Conservation (phyloP, 2,329 filamentous ascomycete genomes). For the Fusarium tricinctum region DNA sequence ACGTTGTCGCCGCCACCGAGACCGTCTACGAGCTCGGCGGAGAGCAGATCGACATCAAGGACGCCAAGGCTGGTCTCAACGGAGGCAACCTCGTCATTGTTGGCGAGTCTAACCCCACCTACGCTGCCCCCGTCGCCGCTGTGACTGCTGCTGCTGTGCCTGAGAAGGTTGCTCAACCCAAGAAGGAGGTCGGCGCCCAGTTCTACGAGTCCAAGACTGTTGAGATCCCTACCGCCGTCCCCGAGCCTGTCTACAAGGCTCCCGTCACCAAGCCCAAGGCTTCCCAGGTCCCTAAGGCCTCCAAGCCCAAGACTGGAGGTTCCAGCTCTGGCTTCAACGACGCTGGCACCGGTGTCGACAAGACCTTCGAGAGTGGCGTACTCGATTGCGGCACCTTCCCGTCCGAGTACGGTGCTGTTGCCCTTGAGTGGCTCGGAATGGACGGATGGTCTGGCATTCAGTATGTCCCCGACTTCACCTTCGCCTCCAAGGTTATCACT, state of each 20-base stretch:
- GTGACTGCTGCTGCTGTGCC: conserved; percentile 54
- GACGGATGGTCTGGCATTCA: conserved; percentile 88
- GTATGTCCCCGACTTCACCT: conserved; percentile 66
- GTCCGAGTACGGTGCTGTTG: conserved; percentile 81
- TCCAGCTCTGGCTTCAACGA: conserved; percentile 44
- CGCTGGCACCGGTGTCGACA: conserved; percentile 67
- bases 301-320: conserved; percentile 46
- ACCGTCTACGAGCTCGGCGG: conserved; percentile 81
- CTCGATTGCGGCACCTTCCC: conserved; percentile 82
- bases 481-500: conserved; percentile 67
- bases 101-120: conserved; percentile 69
- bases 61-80: conserved; percentile 79
- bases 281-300: conserved; percentile 46
- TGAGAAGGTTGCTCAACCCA: conserved; percentile 50
- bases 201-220: conserved; percentile 66
- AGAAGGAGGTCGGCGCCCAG: conserved; percentile 58
- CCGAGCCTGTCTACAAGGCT: conserved; percentile 36
- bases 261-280: conserved; percentile 48
- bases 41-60: conserved; percentile 68
- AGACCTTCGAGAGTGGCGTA: conserved; percentile 81
- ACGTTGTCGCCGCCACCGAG: conserved; percentile 72
- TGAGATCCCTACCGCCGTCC: conserved; percentile 50
- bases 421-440: conserved; percentile 76
- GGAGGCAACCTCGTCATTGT: conserved; percentile 78
- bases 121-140: conserved; percentile 60